phyloP scores from a whole-genome alignment of 2,329 filamentous ascomycete genomes.

The Hymenoscyphus repandus region DNA sequence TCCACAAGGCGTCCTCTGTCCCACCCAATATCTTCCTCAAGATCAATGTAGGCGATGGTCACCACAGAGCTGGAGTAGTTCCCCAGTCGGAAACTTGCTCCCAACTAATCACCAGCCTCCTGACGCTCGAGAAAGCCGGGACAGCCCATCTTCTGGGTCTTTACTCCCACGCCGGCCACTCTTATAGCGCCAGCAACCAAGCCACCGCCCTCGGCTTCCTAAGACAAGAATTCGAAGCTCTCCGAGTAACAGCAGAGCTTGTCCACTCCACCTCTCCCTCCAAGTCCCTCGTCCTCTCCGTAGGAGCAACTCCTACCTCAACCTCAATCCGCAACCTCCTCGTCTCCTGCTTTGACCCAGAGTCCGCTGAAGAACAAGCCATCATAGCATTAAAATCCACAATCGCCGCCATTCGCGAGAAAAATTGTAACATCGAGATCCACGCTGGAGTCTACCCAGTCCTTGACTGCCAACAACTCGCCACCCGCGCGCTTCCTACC shows the following conservation, averaged over 20 bases:
- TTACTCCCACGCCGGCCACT: constrained; percentile 70
- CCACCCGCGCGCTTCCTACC: constrained; percentile 56
- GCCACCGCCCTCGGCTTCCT: constrained; percentile 55
- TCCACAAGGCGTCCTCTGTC: constrained; percentile 39
- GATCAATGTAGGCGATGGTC: constrained; percentile 67
- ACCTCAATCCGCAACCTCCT: constrained; percentile 58
- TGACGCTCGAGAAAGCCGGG: constrained; percentile 38
- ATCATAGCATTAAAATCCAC: constrained; percentile 36
- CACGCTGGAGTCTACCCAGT: constrained; percentile 74
- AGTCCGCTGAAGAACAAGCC: constrained; percentile 23
- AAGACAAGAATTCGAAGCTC: constrained; percentile 51
- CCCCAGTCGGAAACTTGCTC: constrained; percentile 43
- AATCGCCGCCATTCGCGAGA: constrained; percentile 35
- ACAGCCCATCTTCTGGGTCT: constrained; percentile 51
- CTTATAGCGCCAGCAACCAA: constrained; percentile 53
- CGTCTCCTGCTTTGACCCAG: constrained; percentile 19
- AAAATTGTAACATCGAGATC: constrained; percentile 53
- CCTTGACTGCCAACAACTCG: constrained; percentile 74
- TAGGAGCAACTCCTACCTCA: constrained; percentile 73
- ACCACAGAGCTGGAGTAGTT: constrained; percentile 54
- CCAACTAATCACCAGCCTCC: constrained; percentile 40
- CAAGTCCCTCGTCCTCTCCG: constrained; percentile 50
- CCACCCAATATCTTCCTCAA: constrained; percentile 62
- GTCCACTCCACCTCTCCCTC: constrained; percentile 22
- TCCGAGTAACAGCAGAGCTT: constrained; percentile 41